Conservation (phyloP, 2,329 filamentous ascomycete species). For the Neonectria sp. region DNA sequence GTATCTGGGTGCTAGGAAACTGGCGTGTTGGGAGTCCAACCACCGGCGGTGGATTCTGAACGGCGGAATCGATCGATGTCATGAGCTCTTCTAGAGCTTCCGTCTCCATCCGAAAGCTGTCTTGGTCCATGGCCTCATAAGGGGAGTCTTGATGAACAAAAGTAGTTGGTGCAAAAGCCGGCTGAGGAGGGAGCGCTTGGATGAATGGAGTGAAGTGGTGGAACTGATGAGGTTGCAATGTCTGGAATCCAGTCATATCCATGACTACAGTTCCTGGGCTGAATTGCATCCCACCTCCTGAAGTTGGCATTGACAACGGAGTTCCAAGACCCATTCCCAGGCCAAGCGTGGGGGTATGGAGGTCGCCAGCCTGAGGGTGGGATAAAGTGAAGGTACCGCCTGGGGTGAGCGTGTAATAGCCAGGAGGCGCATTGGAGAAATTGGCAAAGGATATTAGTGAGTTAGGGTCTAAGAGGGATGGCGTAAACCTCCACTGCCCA, state of each 20-base stretch:
- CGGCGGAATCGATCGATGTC: constrained; percentile 70
- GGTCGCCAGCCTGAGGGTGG: constrained; percentile 86
- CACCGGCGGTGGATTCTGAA: constrained; percentile 74
- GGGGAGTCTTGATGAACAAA: constrained; percentile 87
- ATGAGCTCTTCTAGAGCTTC: constrained; percentile 67
- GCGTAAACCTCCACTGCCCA: constrained; percentile 90
- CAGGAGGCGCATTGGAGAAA: constrained; percentile 84
- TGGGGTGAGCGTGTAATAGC: constrained; percentile 91
- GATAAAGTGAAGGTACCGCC: constrained; percentile 86
- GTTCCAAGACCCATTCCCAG: constrained; percentile 85
- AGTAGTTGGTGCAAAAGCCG: constrained; percentile 84
- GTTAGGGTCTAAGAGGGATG: constrained; percentile 88
- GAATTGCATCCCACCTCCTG: constrained; percentile 75
- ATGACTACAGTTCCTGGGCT: constrained; percentile 65
- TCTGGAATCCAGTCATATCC: constrained; percentile 79
- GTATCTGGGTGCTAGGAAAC: constrained; percentile 62
- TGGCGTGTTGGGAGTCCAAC: constrained; percentile 70
- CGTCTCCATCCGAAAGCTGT: constrained; percentile 76
- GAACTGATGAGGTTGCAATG: constrained; percentile 72
- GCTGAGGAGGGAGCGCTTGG: constrained; percentile 69
- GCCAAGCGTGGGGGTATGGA: constrained; percentile 85
- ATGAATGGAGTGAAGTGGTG: constrained; percentile 81
- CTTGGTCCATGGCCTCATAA: constrained; percentile 85
- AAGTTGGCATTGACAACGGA: constrained; percentile 83
- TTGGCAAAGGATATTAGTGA: constrained; percentile 84